Evolutionary conservation across 2,329 filamentous ascomycete species (phyloP), one percentile per base, ranked within the genome.

Genomic region (Aspergillus ibericus): DNA sequence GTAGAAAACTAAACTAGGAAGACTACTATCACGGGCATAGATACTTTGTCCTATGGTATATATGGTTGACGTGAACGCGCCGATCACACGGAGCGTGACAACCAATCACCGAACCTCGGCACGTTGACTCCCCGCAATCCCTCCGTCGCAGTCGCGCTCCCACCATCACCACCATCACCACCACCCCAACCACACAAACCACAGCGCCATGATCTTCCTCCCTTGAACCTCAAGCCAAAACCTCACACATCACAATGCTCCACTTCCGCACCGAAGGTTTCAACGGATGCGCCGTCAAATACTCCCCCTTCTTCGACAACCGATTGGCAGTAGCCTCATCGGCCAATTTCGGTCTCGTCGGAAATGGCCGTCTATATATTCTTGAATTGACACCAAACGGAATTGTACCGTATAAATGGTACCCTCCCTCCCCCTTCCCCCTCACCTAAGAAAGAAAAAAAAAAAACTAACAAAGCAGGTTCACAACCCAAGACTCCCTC

Each of bases 231-330:
- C 42, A 7, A 13, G 13, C n/a, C 25, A 15, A 16, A 27, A 18
- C 8, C 9, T 20, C 20, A 9, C 25, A 40, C 50, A 20, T 59
- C 48, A 47, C 63, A 55, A 97, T 98, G 92, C 88, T 98, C 68
- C 92, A 97, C 78, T 98, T 91, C 79, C 89, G 91, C 64, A 98
- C 95, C 20, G 85, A 91, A 73, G 95, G 95, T 70, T 98, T 87
- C 83, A 96, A 98, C 77, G 93, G 93, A 70, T 97, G 96, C 79
- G 91, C 91, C 67, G 92, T 97, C 77, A 96, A 97, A 79, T 99
- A 98, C 82, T 98, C 93, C 56, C 95, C 95, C 6, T 99, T 97
- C 81, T 96, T 96, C 80, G 95, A 98, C 80, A 95, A 91, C 65
- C 88, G 93, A 63, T 87, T 99, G 64, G 93, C 93, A 58, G 92